Evolutionary conservation across 202 grass and related monocot genomes (phyloP), one percentile per base, ranked within the genome.

Genomic region (Carex arenaria): DNA sequence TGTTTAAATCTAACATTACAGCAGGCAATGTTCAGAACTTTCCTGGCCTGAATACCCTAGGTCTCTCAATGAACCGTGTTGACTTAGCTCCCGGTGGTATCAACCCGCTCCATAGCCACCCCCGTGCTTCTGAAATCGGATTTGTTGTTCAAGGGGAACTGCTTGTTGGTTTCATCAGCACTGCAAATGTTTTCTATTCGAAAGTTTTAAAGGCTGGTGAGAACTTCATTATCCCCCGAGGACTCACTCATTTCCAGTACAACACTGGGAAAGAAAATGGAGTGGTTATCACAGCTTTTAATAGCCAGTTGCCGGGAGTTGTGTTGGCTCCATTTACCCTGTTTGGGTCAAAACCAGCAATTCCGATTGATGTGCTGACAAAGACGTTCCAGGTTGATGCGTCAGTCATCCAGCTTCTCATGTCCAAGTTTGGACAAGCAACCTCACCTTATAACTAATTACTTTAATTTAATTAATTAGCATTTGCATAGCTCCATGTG

Each of bases 131-230:
- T 7, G 94, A 97, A 88, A 86, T 97, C 7, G 85, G 87, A 11
- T 63, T 87, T 71, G 87, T 90, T 43, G 19, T 90, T 54, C 0
- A 80, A 1, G 94, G 91, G 0, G 31, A 88, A 86, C 38, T 97
- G 42, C 91, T 97, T 18, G 94, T 94, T 0, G 94, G 94, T 0
- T 97, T 97, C 85, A 47, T 97, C 75, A 90, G 82, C 86, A 94
- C 89, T 2, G 82, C 75, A 0, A 89, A 92, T 2, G 82, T 8
- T 69, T 90, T 90, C 87, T 97, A 82, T 82, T 90, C 91, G 64
- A 97, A 93, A 86, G 70, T 86, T 38, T 36, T 91, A 1, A 4
- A 67, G 0, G 80, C 87, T 13, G 91, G 89, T 0, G 89, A 92
- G 84, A 91, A 42, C 64, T 93, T 97, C 72, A 83, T 93, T 2